Evolutionary conservation across 2,329 filamentous ascomycete species (phyloP), one percentile per base, ranked within the genome.

Genomic region (Arthrobotrys megalospora): DNA sequence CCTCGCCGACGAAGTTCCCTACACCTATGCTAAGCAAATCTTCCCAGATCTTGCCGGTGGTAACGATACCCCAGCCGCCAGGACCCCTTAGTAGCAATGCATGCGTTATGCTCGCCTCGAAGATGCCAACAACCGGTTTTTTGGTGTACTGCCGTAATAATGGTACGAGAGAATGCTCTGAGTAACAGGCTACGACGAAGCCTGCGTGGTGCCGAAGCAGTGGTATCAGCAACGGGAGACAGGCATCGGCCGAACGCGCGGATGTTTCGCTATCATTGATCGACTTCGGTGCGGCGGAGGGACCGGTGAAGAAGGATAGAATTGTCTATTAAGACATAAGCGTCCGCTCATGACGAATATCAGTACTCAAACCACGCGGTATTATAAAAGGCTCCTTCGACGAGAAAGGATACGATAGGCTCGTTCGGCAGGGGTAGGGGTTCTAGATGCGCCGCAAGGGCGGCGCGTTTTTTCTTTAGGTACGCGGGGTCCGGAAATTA

Each of bases 111-210:
- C 91, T 93, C 0, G 93, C 92, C 84, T 97, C 94, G 82, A 97
- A 96, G 70, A 98, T 97, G 5, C 95, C 94, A 0, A 89, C 91
- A 4, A 93, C 91, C 38, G 89, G 88, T 82, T n/a, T 85, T 80
- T 76, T 41, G 12, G 80, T 81, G 53, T 79, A 76, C 19, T 68
- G 62, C 6, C 87, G 87, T 10, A 97, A 85, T 60, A 87, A 84
- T 0, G 86, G 84, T 0, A 97, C 92, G 0, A 97, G 88, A 0
- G 92, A 90, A 82, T 97, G 94, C 0, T 92, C 90, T 76, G 92
- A 96, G 85, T 93, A 98, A 85, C 95, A 97, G 19, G 94, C 94
- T 1, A 97, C 88, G 0, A 97, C 87, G 79, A 96, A 91, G n/a
- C 88, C 93, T 82, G 96, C 90, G 83, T 93, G 77, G 21, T 70